Evolutionary conservation across 371 early-diverging fungal species (phyloP).

Genomic region (Mucor mucedo): DNA sequence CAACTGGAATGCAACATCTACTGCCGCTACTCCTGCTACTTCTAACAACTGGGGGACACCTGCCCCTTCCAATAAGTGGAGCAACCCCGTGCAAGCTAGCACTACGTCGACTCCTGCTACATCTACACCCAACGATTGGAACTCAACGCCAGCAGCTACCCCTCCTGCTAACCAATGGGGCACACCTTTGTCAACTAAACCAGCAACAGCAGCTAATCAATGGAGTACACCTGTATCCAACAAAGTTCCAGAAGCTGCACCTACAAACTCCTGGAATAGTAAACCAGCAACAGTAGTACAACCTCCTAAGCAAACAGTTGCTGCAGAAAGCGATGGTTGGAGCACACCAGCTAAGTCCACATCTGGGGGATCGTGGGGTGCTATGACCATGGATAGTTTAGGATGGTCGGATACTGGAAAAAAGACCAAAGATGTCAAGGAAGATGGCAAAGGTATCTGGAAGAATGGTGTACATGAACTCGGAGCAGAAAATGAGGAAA

Average conservation of each 20-base stretch:
- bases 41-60: not conserved
- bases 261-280: not conserved
- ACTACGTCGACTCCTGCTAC: not conserved
- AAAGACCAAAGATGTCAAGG: slow-evolving; percentile 21
- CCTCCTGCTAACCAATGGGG: not conserved
- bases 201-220: not conserved
- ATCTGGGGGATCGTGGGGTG: slow-evolving; percentile 18
- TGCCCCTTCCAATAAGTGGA: not conserved
- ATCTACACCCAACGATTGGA: not conserved
- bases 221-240: not conserved
- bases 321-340: slow-evolving; percentile 14
- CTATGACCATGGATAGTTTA: slow-evolving; percentile 23
- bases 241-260: not conserved
- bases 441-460: slow-evolving; percentile 68
- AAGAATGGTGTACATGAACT: slow-evolving; percentile 66
- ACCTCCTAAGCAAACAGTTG: not conserved
- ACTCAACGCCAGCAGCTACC: not conserved
- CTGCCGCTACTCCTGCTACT: not conserved
- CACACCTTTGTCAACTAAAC: not conserved
- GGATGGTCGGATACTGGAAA: slow-evolving; percentile 24
- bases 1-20: not conserved
- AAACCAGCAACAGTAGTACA: not conserved
- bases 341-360: slow-evolving; percentile 1
- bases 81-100: not conserved
- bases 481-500: slow-evolving; percentile 36